These are phyloP conservation scores for Blastomyces parvus DNA, from an alignment of 2,329 filamentous ascomycete genomes.

Conservation along the genomic window DNA sequence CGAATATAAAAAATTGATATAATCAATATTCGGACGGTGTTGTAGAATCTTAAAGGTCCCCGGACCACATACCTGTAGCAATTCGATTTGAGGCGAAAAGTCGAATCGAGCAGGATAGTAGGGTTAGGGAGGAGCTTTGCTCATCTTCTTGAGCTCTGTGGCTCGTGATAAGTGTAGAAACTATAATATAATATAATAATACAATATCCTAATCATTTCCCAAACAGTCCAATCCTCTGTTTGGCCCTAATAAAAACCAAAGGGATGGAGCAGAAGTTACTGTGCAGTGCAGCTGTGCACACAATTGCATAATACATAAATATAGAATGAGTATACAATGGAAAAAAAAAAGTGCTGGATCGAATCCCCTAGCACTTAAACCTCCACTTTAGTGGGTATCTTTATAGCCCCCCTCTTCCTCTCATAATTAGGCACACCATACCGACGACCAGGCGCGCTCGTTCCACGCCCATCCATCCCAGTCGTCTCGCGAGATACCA, in stretches of 20 bases:
- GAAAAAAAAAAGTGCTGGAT: neutral
- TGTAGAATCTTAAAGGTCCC: neutral
- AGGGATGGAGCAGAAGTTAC: neutral
- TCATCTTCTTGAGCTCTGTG: neutral
- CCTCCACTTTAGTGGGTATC: constrained; percentile 52
- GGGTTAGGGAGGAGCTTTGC: neutral
- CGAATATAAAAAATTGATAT: no score
- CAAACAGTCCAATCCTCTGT: neutral
- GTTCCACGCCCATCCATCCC: constrained; percentile 46
- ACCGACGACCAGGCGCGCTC: constrained; percentile 48
- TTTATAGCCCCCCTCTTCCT: constrained; percentile 55
- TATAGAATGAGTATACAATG: neutral
- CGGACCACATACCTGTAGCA: neutral
- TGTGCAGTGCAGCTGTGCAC: neutral
- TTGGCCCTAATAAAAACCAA: neutral
- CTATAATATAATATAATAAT: neutral
- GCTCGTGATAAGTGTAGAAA: neutral
- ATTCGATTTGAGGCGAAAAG: neutral
- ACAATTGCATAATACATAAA: neutral
- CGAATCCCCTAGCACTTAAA: constrained; percentile 20
- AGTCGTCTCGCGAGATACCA: constrained; percentile 45
- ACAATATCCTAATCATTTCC: neutral
- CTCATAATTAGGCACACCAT: constrained; percentile 53
- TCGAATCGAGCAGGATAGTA: neutral
- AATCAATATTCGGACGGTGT: neutral